Conservation (phyloP, 148 eudicot genomes). For the Amaranthus hypochondriacus region DNA sequence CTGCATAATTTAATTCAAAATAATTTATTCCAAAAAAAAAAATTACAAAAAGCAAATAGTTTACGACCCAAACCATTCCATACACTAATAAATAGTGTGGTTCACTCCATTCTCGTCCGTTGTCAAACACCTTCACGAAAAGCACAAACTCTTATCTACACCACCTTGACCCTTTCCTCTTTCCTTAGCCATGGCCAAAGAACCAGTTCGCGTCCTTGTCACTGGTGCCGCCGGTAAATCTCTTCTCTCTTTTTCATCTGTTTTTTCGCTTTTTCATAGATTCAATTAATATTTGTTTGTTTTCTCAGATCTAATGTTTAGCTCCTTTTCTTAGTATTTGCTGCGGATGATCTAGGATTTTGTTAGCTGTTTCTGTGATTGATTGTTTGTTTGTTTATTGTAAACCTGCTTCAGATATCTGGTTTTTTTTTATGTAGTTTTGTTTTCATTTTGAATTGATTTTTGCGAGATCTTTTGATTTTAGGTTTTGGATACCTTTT, state of each 20-base stretch:
- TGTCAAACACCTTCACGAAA: background rate
- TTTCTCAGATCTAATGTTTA: conserved; percentile 3
- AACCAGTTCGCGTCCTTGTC: conserved; percentile 72
- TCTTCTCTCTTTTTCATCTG: background rate
- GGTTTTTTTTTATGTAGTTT: too few relatives aligned
- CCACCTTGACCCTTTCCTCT: conserved; percentile 4
- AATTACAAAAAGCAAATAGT: too few relatives aligned
- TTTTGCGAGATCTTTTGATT: background rate
- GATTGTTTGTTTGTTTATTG: background rate
- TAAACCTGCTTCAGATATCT: background rate
- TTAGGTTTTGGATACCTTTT: background rate
- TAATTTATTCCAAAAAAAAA: too few relatives aligned
- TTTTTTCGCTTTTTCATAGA: background rate
- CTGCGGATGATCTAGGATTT: background rate
- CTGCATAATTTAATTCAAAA: too few relatives aligned
- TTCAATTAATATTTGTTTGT: background rate
- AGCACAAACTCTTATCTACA: conserved; percentile 1
- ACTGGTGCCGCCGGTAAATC: conserved; percentile 76
- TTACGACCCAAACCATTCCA: background rate
- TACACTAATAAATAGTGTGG: background rate
- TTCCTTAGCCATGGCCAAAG: conserved; percentile 39
- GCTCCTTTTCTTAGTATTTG: background rate
- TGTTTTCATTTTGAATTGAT: background rate
- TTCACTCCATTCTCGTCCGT: background rate
- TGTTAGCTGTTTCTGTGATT: background rate